Evolutionary conservation across 179 eudicot genomes (phyloP).

Genomic region (Heliamphora pulchella): DNA sequence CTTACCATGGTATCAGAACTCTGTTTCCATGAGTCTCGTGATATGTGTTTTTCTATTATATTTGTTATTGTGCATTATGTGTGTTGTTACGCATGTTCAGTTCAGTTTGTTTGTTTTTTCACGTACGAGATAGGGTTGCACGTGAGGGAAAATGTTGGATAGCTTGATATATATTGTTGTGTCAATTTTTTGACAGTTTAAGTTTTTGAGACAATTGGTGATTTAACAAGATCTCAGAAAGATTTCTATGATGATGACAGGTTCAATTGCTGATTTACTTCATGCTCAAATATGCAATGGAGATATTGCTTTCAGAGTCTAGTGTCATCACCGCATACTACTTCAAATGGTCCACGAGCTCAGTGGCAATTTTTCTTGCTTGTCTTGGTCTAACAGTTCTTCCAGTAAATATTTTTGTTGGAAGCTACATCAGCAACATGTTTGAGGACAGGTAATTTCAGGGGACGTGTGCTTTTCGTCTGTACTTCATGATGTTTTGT

Average conservation of each 20-base stretch:
- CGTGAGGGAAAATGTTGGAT: no score
- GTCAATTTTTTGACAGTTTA: no score
- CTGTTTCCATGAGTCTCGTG: no score
- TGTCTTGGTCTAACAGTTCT: slow-evolving; percentile 88
- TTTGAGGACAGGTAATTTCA: slow-evolving; percentile 68
- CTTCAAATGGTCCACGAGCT: slow-evolving; percentile 70
- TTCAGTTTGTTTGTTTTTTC: no score
- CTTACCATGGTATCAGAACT: no score
- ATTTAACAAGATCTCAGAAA: background rate
- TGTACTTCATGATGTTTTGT: background rate
- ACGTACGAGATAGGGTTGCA: no score
- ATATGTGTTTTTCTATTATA: no score
- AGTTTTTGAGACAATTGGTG: no score
- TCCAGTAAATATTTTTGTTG: slow-evolving; percentile 80
- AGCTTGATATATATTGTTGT: no score
- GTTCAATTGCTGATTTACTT: slow-evolving; percentile 84
- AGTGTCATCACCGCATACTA: slow-evolving; percentile 88
- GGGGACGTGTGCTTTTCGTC: background rate
- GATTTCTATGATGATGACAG: slow-evolving; percentile 30
- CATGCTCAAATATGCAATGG: slow-evolving; percentile 93
- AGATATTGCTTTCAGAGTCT: slow-evolving; percentile 83
- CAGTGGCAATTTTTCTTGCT: slow-evolving; percentile 76
- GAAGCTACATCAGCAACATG: slow-evolving; percentile 88
- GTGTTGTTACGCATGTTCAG: no score
- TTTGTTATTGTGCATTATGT: no score